Conservation (phyloP, 1,284 basidiomycete genomes). For the Coriolopsis trogii region DNA sequence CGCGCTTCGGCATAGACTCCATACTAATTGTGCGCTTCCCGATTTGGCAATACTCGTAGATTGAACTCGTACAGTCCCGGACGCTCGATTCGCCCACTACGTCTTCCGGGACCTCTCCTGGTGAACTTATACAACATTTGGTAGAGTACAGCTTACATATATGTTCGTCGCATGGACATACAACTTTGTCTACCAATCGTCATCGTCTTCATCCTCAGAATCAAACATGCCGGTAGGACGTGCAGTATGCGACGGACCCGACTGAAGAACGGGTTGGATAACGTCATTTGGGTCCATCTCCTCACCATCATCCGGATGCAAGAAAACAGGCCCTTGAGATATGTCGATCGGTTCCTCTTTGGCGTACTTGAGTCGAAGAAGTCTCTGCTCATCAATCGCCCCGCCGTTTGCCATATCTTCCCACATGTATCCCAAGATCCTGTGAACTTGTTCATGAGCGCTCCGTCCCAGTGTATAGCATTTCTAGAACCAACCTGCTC, state of each 20-base stretch:
- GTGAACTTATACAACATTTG: too few species aligned
- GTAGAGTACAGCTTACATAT: too few species aligned
- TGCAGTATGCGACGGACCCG: neutral
- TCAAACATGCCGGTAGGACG: conserved; percentile 11
- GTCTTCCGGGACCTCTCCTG: too few species aligned
- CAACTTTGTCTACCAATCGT: neutral
- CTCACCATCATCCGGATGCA: conserved; percentile 11
- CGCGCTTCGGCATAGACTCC: conserved; percentile 11
- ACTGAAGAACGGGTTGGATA: conserved; percentile 1
- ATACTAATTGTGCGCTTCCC: conserved; percentile 22
- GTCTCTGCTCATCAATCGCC: conserved; percentile 34
- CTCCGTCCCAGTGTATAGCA: neutral
- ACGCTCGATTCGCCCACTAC: neutral
- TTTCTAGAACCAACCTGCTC: conserved; percentile 32
- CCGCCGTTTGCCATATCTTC: conserved; percentile 28
- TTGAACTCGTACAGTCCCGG: neutral
- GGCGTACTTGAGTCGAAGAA: conserved; percentile 10
- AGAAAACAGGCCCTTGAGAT: neutral
- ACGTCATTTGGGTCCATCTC: conserved; percentile 32
- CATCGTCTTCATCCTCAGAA: conserved; percentile 20
- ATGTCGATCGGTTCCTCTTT: conserved; percentile 3
- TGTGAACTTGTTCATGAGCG: conserved; percentile 3
- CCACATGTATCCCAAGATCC: conserved; percentile 33
- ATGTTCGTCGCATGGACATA: conserved; percentile 10
- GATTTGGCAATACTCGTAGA: conserved; percentile 21